These are phyloP conservation scores for Chenopodium quinoa DNA, from an alignment of 148 eudicot species.

Conservation along the genomic window DNA sequence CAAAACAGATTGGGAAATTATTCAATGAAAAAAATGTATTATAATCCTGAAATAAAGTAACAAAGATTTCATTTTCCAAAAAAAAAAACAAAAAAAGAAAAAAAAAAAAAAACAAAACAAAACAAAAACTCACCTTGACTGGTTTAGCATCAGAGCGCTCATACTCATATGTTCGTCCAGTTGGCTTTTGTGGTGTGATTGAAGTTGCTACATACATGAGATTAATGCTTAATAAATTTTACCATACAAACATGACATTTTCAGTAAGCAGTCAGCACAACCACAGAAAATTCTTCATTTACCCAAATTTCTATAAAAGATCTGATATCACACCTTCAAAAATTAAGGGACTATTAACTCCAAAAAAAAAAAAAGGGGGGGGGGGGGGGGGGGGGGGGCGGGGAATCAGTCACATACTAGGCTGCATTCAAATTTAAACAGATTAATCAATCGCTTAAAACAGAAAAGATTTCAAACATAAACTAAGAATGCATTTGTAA, in stretches of 20 bases:
- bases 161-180: constrained; percentile 56
- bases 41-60: background rate
- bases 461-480: background rate
- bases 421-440: too few species aligned
- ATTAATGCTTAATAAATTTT: background rate
- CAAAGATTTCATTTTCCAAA: background rate
- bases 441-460: background rate
- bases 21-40: background rate
- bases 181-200: constrained; percentile 53
- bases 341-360: background rate
- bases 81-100: too few species aligned
- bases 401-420: background rate
- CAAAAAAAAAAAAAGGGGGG: too few species aligned
- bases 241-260: background rate
- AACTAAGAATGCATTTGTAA: background rate
- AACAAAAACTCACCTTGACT: constrained; percentile 48
- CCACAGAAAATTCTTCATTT: background rate
- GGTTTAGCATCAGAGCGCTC: constrained; percentile 62
- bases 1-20: background rate
- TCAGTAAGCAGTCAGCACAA: background rate
- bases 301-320: background rate
- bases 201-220: constrained; percentile 37
- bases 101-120: background rate
- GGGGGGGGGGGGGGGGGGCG: too few species aligned
- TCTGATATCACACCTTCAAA: constrained; percentile 1